Evolutionary conservation across 441 rosid species (phyloP).

Genomic region (Jatropha multifida): DNA sequence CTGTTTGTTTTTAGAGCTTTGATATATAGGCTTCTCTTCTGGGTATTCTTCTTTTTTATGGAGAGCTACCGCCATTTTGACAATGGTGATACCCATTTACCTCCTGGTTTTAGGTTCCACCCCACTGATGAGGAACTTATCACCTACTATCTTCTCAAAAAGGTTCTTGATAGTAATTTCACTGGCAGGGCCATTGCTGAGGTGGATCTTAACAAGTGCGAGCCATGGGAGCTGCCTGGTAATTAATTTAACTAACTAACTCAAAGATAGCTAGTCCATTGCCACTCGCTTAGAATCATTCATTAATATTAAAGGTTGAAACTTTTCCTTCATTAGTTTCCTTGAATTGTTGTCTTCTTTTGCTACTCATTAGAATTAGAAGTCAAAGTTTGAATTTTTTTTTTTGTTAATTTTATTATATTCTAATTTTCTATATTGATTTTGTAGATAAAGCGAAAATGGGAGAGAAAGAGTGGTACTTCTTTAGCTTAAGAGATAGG

Average conservation of each 20-base stretch:
- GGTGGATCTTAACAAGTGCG: slow-evolving; percentile 90
- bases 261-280: too few relatives aligned
- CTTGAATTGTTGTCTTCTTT: too few relatives aligned
- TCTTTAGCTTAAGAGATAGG: slow-evolving; percentile 72
- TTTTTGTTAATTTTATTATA: background rate
- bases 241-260: slow-evolving; percentile 5
- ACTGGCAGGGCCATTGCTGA: slow-evolving; percentile 77
- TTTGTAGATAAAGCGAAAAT: slow-evolving; percentile 73
- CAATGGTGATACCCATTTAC: slow-evolving; percentile 53
- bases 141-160: slow-evolving; percentile 77
- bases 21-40: slow-evolving; percentile 9
- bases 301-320: too few relatives aligned
- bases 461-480: slow-evolving; percentile 97
- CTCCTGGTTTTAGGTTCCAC: slow-evolving; percentile 95
- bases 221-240: slow-evolving; percentile 98
- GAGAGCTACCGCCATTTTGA: slow-evolving; percentile 45
- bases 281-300: too few relatives aligned
- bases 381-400: too few relatives aligned
- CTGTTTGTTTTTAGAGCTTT: background rate
- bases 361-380: too few relatives aligned
- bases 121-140: slow-evolving; percentile 95
- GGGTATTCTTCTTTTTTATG: slow-evolving; percentile 26
- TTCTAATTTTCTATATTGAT: background rate
- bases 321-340: too few relatives aligned
- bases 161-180: slow-evolving; percentile 73